Evolutionary conservation across 371 early-diverging fungal species (phyloP).

Genomic region (Apophysomyces elegans): DNA sequence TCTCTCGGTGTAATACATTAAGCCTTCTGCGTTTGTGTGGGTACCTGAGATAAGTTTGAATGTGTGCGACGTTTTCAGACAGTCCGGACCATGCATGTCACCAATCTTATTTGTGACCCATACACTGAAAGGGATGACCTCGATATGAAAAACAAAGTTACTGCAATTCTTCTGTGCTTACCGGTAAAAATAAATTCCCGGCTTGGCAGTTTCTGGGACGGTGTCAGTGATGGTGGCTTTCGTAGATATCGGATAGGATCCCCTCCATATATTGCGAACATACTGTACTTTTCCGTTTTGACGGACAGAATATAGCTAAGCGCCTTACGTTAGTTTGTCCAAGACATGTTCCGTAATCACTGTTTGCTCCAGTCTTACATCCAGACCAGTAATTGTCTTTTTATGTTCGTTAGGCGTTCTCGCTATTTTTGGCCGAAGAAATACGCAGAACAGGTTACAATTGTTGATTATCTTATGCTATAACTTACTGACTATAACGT

Average conservation of each 20-base stretch:
- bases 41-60: constrained; percentile 57
- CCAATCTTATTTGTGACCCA: constrained; percentile 41
- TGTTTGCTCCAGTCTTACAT: constrained; percentile 29
- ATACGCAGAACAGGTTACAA: neutral
- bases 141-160: neutral
- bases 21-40: constrained; percentile 52
- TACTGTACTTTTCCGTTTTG: constrained; percentile 39
- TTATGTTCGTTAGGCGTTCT: constrained; percentile 25
- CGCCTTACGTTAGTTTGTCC: too few relatives aligned
- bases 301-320: constrained; percentile 45
- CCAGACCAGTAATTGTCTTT: constrained; percentile 53
- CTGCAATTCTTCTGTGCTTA: constrained; percentile 18
- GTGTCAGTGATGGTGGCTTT: constrained; percentile 38
- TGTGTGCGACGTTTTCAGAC: constrained; percentile 46
- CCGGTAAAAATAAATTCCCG: constrained; percentile 58
- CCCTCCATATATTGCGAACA: constrained; percentile 47
- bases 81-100: constrained; percentile 38
- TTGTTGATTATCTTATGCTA: too few relatives aligned
- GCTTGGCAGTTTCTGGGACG: constrained; percentile 29
- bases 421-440: constrained; percentile 14
- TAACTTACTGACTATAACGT: constrained; percentile 40
- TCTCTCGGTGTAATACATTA: constrained; percentile 39
- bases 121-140: constrained; percentile 18
- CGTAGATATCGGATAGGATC: constrained; percentile 35
- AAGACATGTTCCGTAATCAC: too few relatives aligned